Percentiles rank a stretch among this genome's conserved stretches.
These are phyloP conservation scores for Chamaecyparis obtusa DNA, from an alignment of 75 land plant species.

Conservation along the genomic window DNA sequence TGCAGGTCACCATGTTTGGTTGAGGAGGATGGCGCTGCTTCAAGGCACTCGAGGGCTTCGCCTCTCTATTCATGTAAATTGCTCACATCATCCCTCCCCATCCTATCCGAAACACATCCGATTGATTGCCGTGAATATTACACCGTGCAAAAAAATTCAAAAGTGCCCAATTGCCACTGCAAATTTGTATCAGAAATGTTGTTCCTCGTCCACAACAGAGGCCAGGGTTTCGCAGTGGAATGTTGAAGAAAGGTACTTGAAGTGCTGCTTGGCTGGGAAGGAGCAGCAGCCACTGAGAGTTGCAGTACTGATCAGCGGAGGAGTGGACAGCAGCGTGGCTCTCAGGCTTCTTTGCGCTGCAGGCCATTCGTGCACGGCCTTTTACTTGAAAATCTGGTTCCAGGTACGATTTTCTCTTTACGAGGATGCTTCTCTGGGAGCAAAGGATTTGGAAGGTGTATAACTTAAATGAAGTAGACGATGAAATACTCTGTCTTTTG, in stretches of 20 bases:
- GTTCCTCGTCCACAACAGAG: too few relatives aligned
- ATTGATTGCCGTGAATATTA: background rate
- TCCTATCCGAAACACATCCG: background rate
- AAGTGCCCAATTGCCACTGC: background rate
- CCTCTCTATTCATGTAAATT: background rate
- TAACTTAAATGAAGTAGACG: background rate
- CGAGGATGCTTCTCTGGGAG: background rate
- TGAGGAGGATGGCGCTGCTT: background rate
- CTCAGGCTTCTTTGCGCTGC: conserved; percentile 89
- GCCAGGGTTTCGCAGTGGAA: background rate
- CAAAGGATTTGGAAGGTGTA: background rate
- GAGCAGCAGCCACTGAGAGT: conserved; percentile 41
- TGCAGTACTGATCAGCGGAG: conserved; percentile 91
- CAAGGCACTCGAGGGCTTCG: background rate
- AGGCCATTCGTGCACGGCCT: conserved; percentile 95
- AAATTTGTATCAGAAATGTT: background rate
- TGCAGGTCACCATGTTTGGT: background rate
- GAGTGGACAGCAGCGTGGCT: conserved; percentile 98
- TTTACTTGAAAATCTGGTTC: conserved; percentile 97
- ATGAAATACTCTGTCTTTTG: background rate
- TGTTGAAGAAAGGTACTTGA: conserved; percentile 15
- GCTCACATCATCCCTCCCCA: background rate
- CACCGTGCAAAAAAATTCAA: background rate
- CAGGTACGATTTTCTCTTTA: conserved; percentile 49
- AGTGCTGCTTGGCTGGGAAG: conserved; percentile 58